Evolutionary conservation across 345 rosid genomes (phyloP), one percentile per base, ranked within the genome.

Genomic region (Rhizophora mangle): DNA sequence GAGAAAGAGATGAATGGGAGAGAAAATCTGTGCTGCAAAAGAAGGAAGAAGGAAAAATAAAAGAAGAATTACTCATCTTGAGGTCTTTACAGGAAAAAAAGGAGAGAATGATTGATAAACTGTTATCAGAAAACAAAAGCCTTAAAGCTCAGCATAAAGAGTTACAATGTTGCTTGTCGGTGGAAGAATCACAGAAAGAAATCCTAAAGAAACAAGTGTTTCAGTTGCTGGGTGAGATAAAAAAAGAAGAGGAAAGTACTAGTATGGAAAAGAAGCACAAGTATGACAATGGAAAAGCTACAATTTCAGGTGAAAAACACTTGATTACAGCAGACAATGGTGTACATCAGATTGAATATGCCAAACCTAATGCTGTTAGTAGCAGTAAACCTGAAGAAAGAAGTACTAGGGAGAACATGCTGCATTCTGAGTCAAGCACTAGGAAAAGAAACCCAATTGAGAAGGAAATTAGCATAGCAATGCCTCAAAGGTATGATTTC

Each of bases 121-220:
- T 88, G 71, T 76, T 72, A 55, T 84, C 76, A 47, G 85, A 93
- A 82, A 76, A 84, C 70, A 76, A 84, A 80, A 79, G 74, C 46
- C 81, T 86, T 46, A 68, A 77, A 68, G 54, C 68, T 60, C 87
- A 82, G 69, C 78, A 83, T 67, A 78, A 71, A 47, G 82, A 84
- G 62, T 76, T 89, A 70, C 82, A 82, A 69, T 62, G 76, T 59
- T 83, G 77, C 51, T 78, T 89, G 78, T 77, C 79, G 59, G 76
- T 69, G 72, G 91, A 87, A 80, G 81, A 88, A 77, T 55, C 63
- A 68, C 91, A 91, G 89, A 88, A 85, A 55, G 85, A 85, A 74
- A 79, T 62, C 24, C 81, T 88, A 78, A 82, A 74, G 65, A 78
- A 89, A 76, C 88, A 85, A 74, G 70, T 88, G 31, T 65, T 74